phyloP scores from a whole-genome alignment of 805 yeast genomes.

The Kluyveromyces siamensis region DNA sequence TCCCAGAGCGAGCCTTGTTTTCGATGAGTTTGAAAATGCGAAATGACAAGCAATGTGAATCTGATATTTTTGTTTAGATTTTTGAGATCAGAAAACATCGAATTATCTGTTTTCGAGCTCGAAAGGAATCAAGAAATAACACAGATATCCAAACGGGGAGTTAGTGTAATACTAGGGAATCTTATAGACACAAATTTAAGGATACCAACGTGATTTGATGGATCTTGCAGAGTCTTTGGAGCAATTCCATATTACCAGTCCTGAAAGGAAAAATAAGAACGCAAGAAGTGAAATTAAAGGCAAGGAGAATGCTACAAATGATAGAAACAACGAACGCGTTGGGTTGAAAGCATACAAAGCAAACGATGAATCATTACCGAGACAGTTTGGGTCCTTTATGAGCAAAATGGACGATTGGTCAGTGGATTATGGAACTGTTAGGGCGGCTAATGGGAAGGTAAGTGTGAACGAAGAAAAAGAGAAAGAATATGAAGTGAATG shows the following conservation, averaged over 20 bases:
- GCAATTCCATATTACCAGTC: conserved; percentile 19
- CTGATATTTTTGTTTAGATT: background rate
- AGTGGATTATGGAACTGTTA: conserved; percentile 18
- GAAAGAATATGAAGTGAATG: background rate
- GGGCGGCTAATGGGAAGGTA: conserved; percentile 8
- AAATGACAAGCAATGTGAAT: background rate
- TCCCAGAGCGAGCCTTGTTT: background rate
- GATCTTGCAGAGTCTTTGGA: conserved; percentile 14
- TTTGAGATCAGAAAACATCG: background rate
- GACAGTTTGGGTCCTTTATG: conserved; percentile 3
- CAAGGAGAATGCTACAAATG: background rate
- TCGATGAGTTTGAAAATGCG: background rate
- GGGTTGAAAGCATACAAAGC: conserved; percentile 1
- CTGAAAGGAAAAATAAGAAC: conserved; percentile 2
- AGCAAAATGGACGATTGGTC: conserved; percentile 19
- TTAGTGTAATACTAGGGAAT: background rate
- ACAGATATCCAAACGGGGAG: background rate
- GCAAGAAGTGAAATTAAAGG: background rate
- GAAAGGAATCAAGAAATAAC: background rate
- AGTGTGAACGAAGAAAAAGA: conserved; percentile 1
- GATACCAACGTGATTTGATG: background rate
- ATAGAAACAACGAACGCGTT: background rate
- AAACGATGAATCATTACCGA: conserved; percentile 1
- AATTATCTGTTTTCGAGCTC: background rate
- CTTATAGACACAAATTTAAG: background rate